Conservation (phyloP, 2,329 filamentous ascomycete species). For the Colletotrichum brevisporum region DNA sequence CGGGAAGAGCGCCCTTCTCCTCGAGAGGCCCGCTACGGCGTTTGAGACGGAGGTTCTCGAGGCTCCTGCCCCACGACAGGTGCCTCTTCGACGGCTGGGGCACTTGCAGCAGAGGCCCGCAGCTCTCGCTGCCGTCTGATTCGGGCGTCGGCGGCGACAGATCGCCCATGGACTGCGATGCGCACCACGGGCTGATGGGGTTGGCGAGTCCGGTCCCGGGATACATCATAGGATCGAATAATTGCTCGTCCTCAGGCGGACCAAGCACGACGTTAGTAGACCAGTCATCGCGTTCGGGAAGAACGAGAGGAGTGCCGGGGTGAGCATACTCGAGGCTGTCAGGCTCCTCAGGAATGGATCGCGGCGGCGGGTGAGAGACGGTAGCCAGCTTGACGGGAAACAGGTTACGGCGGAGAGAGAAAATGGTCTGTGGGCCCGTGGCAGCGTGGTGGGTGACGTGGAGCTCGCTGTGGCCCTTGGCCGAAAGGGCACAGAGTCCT, state of each 20-base stretch:
- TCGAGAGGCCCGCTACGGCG: constrained; percentile 28
- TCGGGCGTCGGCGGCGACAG: not conserved
- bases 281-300: constrained; percentile 35
- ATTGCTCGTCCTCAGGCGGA: constrained; percentile 26
- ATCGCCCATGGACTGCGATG: constrained; percentile 12
- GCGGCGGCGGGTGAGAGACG: constrained; percentile 32
- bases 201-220: not conserved
- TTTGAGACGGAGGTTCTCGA: constrained; percentile 44
- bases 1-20: not conserved
- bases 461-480: constrained; percentile 25
- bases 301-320: constrained; percentile 30
- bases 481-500: constrained; percentile 37
- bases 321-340: constrained; percentile 31
- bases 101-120: constrained; percentile 5
- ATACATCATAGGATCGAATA: constrained; percentile 18
- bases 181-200: constrained; percentile 20
- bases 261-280: constrained; percentile 33
- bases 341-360: constrained; percentile 29
- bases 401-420: constrained; percentile 21
- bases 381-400: constrained; percentile 33
- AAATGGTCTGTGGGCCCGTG: constrained; percentile 29
- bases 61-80: constrained; percentile 38
- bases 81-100: constrained; percentile 41
- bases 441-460: constrained; percentile 22
- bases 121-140: constrained; percentile 1